Conservation (phyloP, 75 land plant species). For the Gnetum montanum region DNA sequence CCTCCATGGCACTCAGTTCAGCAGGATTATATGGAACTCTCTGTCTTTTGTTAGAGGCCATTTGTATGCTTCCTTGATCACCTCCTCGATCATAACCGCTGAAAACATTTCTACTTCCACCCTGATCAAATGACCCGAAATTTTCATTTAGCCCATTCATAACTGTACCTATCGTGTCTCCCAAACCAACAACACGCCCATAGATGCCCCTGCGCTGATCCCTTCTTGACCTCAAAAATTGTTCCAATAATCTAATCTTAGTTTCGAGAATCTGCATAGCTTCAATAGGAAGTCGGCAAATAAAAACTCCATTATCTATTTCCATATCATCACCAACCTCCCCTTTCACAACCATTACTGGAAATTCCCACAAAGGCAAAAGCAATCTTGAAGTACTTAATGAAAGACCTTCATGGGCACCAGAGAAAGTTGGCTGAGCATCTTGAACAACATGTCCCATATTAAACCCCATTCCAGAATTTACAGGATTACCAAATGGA, state of each 20-base stretch:
- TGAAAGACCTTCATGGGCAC: slow-evolving; percentile 96
- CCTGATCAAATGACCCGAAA: slow-evolving; percentile 22
- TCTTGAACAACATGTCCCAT: slow-evolving; percentile 99
- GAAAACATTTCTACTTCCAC: slow-evolving; percentile 36
- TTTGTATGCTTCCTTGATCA: slow-evolving; percentile 25
- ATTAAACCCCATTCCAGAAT: slow-evolving; percentile 75
- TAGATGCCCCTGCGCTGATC: slow-evolving; percentile 88
- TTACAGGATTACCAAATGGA: slow-evolving; percentile 49
- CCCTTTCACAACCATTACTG: slow-evolving; percentile 65
- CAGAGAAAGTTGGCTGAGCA: slow-evolving; percentile 93
- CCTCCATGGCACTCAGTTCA: slow-evolving; percentile 97
- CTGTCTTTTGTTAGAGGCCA: slow-evolving; percentile 62
- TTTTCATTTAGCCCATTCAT: slow-evolving; percentile 43
- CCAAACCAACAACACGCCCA: slow-evolving; percentile 85
- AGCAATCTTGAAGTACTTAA: slow-evolving; percentile 85
- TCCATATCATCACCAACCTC: slow-evolving; percentile 32
- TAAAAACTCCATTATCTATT: slow-evolving; percentile 29
- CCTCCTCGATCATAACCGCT: slow-evolving; percentile 26
- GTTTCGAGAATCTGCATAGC: slow-evolving; percentile 81
- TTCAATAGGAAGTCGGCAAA: slow-evolving; percentile 60
- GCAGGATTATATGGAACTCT: slow-evolving; percentile 73
- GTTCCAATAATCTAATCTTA: slow-evolving; percentile 79
- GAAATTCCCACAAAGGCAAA: slow-evolving; percentile 88
- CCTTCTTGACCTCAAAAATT: slow-evolving; percentile 70
- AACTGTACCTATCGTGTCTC: slow-evolving; percentile 74